phyloP scores from a whole-genome alignment of 202 grass and related monocot species.

The Cymbopogon flexuosus region DNA sequence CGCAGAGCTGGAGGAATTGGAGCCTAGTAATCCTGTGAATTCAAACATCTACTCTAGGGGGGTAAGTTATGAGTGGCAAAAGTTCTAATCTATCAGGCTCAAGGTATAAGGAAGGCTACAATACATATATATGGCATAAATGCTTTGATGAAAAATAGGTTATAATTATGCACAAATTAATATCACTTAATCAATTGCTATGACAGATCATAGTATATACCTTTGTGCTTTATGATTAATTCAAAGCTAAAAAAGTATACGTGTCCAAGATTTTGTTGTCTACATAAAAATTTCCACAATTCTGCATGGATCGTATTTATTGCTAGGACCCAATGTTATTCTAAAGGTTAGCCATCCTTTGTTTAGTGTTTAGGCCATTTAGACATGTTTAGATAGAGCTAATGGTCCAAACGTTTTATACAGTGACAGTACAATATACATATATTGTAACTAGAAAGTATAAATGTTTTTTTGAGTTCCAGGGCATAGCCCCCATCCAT shows the following conservation, averaged over 20 bases:
- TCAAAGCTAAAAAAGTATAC: not conserved
- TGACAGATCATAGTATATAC: not conserved
- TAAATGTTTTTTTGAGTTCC: no score
- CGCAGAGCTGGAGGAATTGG: conserved; percentile 44
- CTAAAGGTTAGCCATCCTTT: not conserved
- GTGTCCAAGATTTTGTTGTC: not conserved
- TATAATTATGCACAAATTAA: conserved; percentile 2
- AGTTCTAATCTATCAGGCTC: conserved; percentile 11
- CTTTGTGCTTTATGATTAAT: not conserved
- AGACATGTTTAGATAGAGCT: not conserved
- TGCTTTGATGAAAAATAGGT: conserved; percentile 14
- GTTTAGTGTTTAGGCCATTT: no score
- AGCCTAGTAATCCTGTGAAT: conserved; percentile 28
- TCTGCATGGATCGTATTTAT: not conserved
- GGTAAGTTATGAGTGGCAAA: conserved; percentile 44
- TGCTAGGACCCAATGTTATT: not conserved
- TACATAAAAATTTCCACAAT: not conserved
- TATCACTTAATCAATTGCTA: conserved; percentile 16
- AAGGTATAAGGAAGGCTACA: not conserved
- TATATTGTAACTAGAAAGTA: no score
- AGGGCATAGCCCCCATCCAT: no score
- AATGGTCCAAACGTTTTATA: no score
- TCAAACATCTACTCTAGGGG: conserved; percentile 30
- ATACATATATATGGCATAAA: not conserved
- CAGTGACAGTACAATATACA: not conserved